Evolutionary conservation across 2,329 filamentous ascomycete genomes (phyloP).

Genomic region (Colletotrichum agaves): DNA sequence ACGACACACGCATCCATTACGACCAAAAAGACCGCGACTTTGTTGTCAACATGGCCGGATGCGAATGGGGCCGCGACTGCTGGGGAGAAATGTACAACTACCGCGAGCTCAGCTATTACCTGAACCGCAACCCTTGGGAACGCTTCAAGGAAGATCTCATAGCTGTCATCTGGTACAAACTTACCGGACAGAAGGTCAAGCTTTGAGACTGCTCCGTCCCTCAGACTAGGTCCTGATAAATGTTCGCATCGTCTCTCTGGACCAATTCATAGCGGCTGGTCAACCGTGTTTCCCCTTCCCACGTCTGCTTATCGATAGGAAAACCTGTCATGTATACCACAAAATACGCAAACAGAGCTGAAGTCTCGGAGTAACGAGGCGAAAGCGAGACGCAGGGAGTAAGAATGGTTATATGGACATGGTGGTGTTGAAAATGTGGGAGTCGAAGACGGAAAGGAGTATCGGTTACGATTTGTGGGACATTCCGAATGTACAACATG

Average conservation of each 20-base stretch:
- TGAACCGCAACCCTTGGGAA: slow-evolving; percentile 88
- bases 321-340: slow-evolving; percentile 32
- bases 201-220: slow-evolving; percentile 47
- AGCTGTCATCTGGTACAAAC: slow-evolving; percentile 69
- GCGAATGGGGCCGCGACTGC: slow-evolving; percentile 95
- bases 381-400: slow-evolving; percentile 21
- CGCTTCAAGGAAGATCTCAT: slow-evolving; percentile 74
- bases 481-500: slow-evolving; percentile 26
- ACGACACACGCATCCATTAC: slow-evolving; percentile 86
- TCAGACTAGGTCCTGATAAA: slow-evolving; percentile 18
- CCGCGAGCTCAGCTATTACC: slow-evolving; percentile 87
- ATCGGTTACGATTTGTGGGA: slow-evolving; percentile 16
- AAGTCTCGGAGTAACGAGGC: slow-evolving; percentile 15
- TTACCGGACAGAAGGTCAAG: slow-evolving; percentile 71
- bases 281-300: slow-evolving; percentile 37
- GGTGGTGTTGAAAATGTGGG: slow-evolving; percentile 22
- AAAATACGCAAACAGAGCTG: slow-evolving; percentile 28
- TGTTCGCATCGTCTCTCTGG: slow-evolving; percentile 14
- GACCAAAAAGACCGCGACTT: slow-evolving; percentile 88
- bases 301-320: slow-evolving; percentile 26
- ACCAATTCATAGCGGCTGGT: slow-evolving; percentile 34
- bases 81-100: slow-evolving; percentile 99
- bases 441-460: slow-evolving; percentile 31
- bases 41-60: slow-evolving; percentile 97
- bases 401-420: slow-evolving; percentile 9